Conservation (phyloP, 371 early-diverging fungal species). For the Lichtheimia corymbifera region DNA sequence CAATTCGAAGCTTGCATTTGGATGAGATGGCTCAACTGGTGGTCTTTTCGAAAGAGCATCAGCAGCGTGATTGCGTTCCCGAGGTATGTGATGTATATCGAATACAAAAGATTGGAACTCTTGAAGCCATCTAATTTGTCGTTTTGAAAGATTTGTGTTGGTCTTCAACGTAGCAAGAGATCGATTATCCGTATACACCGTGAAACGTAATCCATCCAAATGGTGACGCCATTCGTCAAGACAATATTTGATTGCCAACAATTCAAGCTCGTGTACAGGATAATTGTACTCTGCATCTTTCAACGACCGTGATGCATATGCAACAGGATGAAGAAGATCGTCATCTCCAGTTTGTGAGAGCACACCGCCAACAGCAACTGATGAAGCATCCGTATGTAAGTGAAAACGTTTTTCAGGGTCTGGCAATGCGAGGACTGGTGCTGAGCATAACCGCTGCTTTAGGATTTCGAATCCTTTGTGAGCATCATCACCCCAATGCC, state of each 20-base stretch:
- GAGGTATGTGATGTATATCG: neutral
- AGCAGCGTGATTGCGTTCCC: too few species aligned
- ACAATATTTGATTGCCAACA: conserved; percentile 33
- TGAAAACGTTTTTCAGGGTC: conserved; percentile 22
- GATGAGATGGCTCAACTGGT: too few species aligned
- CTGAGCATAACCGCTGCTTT: neutral
- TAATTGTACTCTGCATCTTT: neutral
- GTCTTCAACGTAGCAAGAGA: neutral
- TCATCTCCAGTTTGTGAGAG: conserved; percentile 19
- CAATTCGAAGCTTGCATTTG: too few species aligned
- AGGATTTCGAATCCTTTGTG: conserved; percentile 11
- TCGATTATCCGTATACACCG: conserved; percentile 1
- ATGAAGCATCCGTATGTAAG: conserved; percentile 36
- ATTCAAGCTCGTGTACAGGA: conserved; percentile 11
- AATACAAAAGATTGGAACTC: neutral
- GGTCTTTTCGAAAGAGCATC: too few species aligned
- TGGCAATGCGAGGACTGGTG: conserved; percentile 17
- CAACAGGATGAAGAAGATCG: conserved; percentile 2
- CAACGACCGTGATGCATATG: neutral
- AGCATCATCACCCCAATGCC: conserved; percentile 6
- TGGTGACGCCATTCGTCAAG: conserved; percentile 8
- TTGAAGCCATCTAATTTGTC: neutral
- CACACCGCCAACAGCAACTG: conserved; percentile 31
- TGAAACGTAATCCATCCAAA: neutral
- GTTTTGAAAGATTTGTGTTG: conserved; percentile 3